Percentiles rank a stretch among this genome's conserved stretches.
phyloP scores from a whole-genome alignment of 1,284 basidiomycete genomes.

The Pseudomicrostroma phylloplanum region DNA sequence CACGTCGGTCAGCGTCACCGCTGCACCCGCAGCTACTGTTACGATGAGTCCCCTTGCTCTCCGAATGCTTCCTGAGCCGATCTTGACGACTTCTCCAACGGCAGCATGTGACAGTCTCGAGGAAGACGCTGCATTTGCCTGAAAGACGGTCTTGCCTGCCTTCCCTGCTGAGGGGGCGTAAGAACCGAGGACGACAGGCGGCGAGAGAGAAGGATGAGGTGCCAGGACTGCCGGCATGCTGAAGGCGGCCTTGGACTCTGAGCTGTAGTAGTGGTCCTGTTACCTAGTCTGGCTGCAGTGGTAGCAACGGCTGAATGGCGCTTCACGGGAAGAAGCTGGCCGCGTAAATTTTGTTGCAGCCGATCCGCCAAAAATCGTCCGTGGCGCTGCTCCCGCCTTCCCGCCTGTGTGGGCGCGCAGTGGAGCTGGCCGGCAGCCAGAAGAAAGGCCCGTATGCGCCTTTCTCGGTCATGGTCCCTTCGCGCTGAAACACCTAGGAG shows the following conservation, averaged over 20 bases:
- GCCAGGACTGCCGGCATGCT: conserved; percentile 58
- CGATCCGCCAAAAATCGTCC: too few species aligned
- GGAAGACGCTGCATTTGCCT: not conserved
- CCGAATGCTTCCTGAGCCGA: not conserved
- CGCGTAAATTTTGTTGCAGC: too few species aligned
- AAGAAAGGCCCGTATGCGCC: too few species aligned
- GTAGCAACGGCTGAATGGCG: too few species aligned
- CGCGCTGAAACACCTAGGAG: too few species aligned
- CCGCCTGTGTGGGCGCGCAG: too few species aligned
- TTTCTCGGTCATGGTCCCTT: too few species aligned
- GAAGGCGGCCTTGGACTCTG: conserved; percentile 18
- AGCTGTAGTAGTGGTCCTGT: too few species aligned
- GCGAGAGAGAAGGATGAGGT: conserved; percentile 20
- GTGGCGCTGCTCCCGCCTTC: too few species aligned
- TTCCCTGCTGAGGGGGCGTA: not conserved
- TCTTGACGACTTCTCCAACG: not conserved
- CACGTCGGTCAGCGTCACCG: not conserved
- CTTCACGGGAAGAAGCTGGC: too few species aligned
- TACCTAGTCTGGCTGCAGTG: too few species aligned
- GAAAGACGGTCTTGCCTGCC: not conserved
- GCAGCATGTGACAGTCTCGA: not conserved
- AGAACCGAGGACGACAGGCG: not conserved
- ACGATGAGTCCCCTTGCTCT: not conserved
- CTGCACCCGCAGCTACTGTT: not conserved
- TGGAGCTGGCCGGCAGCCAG: too few species aligned